Evolutionary conservation across 2,329 filamentous ascomycete genomes (phyloP).

Genomic region (Chaetomium sp.): DNA sequence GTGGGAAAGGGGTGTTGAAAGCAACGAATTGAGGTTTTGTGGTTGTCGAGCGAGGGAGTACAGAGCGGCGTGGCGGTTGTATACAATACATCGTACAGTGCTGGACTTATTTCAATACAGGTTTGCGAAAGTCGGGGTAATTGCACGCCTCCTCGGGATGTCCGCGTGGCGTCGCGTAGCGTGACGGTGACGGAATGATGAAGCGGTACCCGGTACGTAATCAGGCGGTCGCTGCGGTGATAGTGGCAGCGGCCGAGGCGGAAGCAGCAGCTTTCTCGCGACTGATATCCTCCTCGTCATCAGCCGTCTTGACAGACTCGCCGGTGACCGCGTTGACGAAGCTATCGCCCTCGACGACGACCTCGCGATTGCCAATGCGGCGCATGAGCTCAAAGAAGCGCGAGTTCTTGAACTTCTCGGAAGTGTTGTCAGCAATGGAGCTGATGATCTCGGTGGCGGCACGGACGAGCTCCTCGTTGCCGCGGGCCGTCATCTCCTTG

Average conservation of each 20-base stretch:
- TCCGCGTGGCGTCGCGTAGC: too few species aligned
- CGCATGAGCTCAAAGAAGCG: constrained; percentile 73
- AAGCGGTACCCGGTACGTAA: not conserved
- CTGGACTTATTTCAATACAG: not conserved
- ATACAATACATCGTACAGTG: too few species aligned
- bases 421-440: constrained; percentile 61
- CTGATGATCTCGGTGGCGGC: constrained; percentile 67
- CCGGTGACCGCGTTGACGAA: constrained; percentile 28
- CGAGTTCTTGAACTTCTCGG: constrained; percentile 70
- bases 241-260: not conserved
- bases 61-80: too few species aligned
- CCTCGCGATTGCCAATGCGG: constrained; percentile 63
- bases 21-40: too few species aligned
- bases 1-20: too few species aligned
- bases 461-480: constrained; percentile 58
- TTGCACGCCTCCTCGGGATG: too few species aligned
- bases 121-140: not conserved
- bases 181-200: too few species aligned
- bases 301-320: constrained; percentile 13
- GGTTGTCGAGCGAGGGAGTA: too few species aligned
- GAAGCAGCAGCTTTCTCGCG: not conserved
- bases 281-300: not conserved
- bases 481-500: constrained; percentile 32
- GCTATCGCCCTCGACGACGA: constrained; percentile 58
- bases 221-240: not conserved